Evolutionary conservation across 2,329 filamentous ascomycete species (phyloP).

Genomic region (Colletotrichum spinosum): DNA sequence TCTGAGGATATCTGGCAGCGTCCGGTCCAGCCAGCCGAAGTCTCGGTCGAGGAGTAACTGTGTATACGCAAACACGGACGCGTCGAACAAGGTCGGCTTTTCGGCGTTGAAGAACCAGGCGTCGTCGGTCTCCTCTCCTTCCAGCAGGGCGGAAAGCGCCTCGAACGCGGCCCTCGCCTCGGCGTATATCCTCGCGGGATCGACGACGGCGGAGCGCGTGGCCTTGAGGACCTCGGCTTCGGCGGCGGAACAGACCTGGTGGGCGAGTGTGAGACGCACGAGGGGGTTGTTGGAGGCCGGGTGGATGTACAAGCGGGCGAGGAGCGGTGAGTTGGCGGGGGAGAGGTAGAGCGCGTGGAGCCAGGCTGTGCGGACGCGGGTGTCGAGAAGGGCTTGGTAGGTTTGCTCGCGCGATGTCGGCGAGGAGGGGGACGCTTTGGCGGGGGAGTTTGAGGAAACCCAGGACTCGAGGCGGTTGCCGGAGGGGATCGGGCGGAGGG

Average conservation of each 20-base stretch:
- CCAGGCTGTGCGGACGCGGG: slow-evolving; percentile 87
- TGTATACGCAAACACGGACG: slow-evolving; percentile 89
- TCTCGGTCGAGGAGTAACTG: slow-evolving; percentile 78
- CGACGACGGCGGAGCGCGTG: slow-evolving; percentile 52
- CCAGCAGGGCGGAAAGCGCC: slow-evolving; percentile 58
- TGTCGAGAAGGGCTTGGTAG: slow-evolving; percentile 82
- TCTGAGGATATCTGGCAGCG: slow-evolving; percentile 67
- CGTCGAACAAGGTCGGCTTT: slow-evolving; percentile 83
- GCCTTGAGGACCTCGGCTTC: slow-evolving; percentile 78
- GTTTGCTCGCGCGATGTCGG: slow-evolving; percentile 66
- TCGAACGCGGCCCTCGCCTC: slow-evolving; percentile 59
- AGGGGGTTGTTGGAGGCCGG: slow-evolving; percentile 69
- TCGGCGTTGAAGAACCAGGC: slow-evolving; percentile 62
- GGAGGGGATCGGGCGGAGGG: slow-evolving; percentile 64
- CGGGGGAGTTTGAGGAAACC: slow-evolving; percentile 62
- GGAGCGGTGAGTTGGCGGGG: slow-evolving; percentile 73
- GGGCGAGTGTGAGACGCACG: slow-evolving; percentile 72
- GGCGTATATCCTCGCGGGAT: slow-evolving; percentile 52
- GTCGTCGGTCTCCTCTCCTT: slow-evolving; percentile 41
- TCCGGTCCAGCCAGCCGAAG: slow-evolving; percentile 73
- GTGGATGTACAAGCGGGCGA: slow-evolving; percentile 77
- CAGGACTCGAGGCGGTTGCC: slow-evolving; percentile 75
- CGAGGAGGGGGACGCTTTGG: slow-evolving; percentile 24
- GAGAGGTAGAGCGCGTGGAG: slow-evolving; percentile 86
- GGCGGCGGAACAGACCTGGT: slow-evolving; percentile 79